Percentiles rank a stretch among this genome's conserved stretches.
These are phyloP conservation scores for Dipteronia sinensis DNA, from an alignment of 345 rosid species.

Conservation along the genomic window DNA sequence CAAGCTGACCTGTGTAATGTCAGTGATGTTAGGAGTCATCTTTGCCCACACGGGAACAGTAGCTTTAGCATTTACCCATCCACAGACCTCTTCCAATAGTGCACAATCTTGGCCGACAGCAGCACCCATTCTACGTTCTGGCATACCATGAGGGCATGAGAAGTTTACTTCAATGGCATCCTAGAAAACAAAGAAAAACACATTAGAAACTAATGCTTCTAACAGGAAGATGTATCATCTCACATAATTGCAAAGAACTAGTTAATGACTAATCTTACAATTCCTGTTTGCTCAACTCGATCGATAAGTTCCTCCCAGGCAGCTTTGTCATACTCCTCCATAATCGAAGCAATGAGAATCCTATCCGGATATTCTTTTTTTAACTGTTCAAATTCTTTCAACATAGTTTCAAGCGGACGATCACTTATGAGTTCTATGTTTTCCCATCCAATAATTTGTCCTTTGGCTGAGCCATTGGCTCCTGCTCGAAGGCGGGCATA, in stretches of 20 bases:
- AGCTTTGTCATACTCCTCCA: conserved; percentile 90
- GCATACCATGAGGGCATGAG: conserved; percentile 99
- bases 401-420: conserved; percentile 90
- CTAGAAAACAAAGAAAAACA: conserved; percentile 31
- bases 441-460: conserved; percentile 94
- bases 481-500: conserved; percentile 79
- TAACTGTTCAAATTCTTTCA: conserved; percentile 80
- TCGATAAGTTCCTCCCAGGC: conserved; percentile 98
- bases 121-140: conserved; percentile 98
- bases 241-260: neutral
- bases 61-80: conserved; percentile 96
- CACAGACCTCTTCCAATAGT: conserved; percentile 84
- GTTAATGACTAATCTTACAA: conserved; percentile 53
- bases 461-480: conserved; percentile 76
- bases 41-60: conserved; percentile 99
- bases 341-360: conserved; percentile 93
- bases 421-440: conserved; percentile 98
- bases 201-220: conserved; percentile 1
- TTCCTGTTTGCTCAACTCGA: conserved; percentile 92
- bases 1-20: conserved; percentile 71
- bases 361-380: conserved; percentile 87
- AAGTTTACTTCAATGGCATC: conserved; percentile 96
- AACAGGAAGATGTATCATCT: neutral
- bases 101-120: conserved; percentile 96
- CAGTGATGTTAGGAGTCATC: conserved; percentile 99